Evolutionary conservation across 176 grass and related monocot genomes (phyloP).

Genomic region (Oryza longistaminata): DNA sequence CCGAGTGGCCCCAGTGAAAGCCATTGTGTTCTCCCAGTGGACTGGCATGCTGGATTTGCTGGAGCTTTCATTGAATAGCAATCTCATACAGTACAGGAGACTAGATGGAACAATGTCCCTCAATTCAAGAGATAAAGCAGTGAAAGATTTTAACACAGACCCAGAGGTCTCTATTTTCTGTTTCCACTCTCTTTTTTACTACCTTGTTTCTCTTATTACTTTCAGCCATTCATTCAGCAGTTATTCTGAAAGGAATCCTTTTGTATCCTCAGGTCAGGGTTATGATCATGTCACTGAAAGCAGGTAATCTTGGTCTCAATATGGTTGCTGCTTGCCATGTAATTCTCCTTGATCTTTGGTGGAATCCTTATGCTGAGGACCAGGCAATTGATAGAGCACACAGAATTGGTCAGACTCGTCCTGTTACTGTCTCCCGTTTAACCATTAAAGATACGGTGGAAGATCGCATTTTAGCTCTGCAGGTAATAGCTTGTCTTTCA

Average conservation of each 20-base stretch:
- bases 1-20: conserved; percentile 62
- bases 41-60: conserved; percentile 97
- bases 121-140: conserved; percentile 71
- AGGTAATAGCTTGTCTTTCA: conserved; percentile 48
- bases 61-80: conserved; percentile 74
- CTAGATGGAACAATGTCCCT: conserved; percentile 96
- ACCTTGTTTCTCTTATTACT: conserved; percentile 17
- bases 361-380: conserved; percentile 90
- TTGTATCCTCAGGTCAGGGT: conserved; percentile 69
- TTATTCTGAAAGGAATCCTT: neutral
- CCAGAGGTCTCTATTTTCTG: conserved; percentile 66
- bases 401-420: conserved; percentile 83
- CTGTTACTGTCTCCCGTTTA: conserved; percentile 77
- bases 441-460: conserved; percentile 82
- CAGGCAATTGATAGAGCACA: conserved; percentile 90
- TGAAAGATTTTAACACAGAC: conserved; percentile 95
- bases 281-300: conserved; percentile 97
- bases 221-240: neutral
- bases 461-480: conserved; percentile 91
- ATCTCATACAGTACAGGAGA: conserved; percentile 93
- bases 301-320: conserved; percentile 86
- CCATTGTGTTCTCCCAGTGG: conserved; percentile 98
- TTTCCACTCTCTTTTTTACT: neutral
- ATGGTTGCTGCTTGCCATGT: conserved; percentile 95
- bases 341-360: conserved; percentile 97